Conservation (phyloP, 305 asterid genomes). For the Fraxinus xanthoxyloides region DNA sequence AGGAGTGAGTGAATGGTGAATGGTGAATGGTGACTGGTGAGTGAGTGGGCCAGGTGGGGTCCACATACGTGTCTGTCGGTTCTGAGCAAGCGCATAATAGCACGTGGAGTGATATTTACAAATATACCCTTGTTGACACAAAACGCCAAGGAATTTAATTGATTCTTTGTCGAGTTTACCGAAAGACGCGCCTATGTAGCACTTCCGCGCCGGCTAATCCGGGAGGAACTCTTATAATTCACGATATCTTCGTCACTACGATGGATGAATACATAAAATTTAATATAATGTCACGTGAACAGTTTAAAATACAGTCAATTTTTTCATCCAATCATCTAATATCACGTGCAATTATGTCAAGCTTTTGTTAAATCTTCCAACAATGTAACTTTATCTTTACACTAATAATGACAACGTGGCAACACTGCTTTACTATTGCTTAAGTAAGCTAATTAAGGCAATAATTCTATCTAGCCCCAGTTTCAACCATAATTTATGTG, state of each 20-base stretch:
- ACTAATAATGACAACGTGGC: neutral
- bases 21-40: neutral
- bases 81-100: conserved; percentile 29
- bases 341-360: too few relatives aligned
- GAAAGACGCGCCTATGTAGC: conserved; percentile 49
- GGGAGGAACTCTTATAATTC: conserved; percentile 23
- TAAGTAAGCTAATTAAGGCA: neutral
- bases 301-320: too few relatives aligned
- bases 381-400: too few relatives aligned
- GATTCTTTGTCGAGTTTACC: conserved; percentile 9
- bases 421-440: neutral
- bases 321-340: too few relatives aligned
- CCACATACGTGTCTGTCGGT: conserved; percentile 28
- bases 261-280: neutral
- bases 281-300: too few relatives aligned
- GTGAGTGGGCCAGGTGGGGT: conserved; percentile 18
- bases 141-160: conserved; percentile 12
- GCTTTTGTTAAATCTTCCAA: too few relatives aligned
- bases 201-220: conserved; percentile 31
- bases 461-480: too few relatives aligned
- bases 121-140: conserved; percentile 17
- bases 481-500: too few relatives aligned
- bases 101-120: conserved; percentile 45
- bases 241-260: conserved; percentile 32
- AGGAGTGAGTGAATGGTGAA: neutral